A percentile compares a stretch with the other conserved stretches of the same genome.
phyloP scores from a whole-genome alignment of 2,329 filamentous ascomycete genomes.

The Penicillium sp. region DNA sequence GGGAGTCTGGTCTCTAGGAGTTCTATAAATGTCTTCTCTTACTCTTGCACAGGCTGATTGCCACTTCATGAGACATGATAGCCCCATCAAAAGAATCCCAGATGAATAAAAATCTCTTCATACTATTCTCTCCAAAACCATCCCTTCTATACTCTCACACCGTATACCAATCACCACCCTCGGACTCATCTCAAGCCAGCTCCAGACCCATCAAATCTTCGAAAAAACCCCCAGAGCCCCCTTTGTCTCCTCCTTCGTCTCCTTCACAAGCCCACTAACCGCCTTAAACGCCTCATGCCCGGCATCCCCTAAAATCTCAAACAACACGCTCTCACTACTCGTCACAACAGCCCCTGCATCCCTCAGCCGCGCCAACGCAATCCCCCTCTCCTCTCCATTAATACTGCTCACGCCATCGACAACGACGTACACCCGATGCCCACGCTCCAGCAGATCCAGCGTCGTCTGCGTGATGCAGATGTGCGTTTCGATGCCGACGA shows the following conservation, averaged over 20 bases:
- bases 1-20: background rate
- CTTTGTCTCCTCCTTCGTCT: conserved; percentile 70
- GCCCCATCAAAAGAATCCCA: background rate
- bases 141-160: background rate
- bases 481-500: conserved; percentile 90
- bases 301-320: conserved; percentile 86
- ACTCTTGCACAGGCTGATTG: background rate
- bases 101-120: background rate
- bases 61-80: background rate
- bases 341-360: conserved; percentile 77
- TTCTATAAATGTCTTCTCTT: background rate
- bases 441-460: conserved; percentile 72
- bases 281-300: conserved; percentile 68
- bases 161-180: background rate
- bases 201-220: conserved; percentile 50
- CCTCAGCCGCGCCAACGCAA: conserved; percentile 76
- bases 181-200: background rate
- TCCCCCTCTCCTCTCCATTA: conserved; percentile 75
- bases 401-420: conserved; percentile 89
- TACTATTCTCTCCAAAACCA: background rate
- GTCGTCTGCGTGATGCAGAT: conserved; percentile 94
- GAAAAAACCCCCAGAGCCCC: conserved; percentile 66
- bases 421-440: conserved; percentile 81
- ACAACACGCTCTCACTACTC: conserved; percentile 85
- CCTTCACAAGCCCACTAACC: conserved; percentile 77